phyloP scores from a whole-genome alignment of 2,329 filamentous ascomycete species.

The Annulohypoxylon truncatum region DNA sequence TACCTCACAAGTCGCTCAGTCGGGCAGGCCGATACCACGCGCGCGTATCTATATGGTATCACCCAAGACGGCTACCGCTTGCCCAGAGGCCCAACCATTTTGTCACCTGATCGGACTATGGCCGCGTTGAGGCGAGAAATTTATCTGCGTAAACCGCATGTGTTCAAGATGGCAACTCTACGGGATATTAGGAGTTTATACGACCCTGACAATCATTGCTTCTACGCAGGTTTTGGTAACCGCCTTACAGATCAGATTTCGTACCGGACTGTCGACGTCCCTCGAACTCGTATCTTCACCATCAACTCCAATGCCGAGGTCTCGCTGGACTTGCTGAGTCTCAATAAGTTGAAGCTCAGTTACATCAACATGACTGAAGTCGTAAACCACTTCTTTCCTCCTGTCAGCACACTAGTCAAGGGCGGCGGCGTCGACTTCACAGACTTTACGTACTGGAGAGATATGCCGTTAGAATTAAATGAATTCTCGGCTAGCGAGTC shows the following conservation, averaged over 20 bases:
- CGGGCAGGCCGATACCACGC: conserved; percentile 90
- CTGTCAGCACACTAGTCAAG: conserved; percentile 85
- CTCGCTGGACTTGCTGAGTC: conserved; percentile 85
- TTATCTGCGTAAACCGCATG: conserved; percentile 94
- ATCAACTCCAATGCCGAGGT: conserved; percentile 99
- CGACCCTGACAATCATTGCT: conserved; percentile 79
- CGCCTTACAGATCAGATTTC: conserved; percentile 95
- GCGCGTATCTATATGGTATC: conserved; percentile 90
- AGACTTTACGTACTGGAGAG: conserved; percentile 97
- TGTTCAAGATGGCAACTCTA: conserved; percentile 99
- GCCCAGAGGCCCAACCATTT: conserved; percentile 91
- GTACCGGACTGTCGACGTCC: conserved; percentile 96
- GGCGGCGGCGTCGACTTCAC: conserved; percentile 95
- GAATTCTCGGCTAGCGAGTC: conserved; percentile 86
- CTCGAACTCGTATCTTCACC: conserved; percentile 93
- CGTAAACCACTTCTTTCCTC: conserved; percentile 97
- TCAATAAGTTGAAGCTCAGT: conserved; percentile 95
- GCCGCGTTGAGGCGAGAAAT: conserved; percentile 91
- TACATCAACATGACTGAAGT: conserved; percentile 98
- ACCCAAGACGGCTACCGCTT: conserved; percentile 87
- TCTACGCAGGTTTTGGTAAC: conserved; percentile 98
- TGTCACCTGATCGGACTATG: conserved; percentile 94
- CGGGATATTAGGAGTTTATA: conserved; percentile 94
- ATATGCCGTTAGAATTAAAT: conserved; percentile 82
- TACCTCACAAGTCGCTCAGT: conserved; percentile 95